Evolutionary conservation across 2,329 filamentous ascomycete genomes (phyloP), one percentile per base, ranked within the genome.

Genomic region (Aspergillus ruber): DNA sequence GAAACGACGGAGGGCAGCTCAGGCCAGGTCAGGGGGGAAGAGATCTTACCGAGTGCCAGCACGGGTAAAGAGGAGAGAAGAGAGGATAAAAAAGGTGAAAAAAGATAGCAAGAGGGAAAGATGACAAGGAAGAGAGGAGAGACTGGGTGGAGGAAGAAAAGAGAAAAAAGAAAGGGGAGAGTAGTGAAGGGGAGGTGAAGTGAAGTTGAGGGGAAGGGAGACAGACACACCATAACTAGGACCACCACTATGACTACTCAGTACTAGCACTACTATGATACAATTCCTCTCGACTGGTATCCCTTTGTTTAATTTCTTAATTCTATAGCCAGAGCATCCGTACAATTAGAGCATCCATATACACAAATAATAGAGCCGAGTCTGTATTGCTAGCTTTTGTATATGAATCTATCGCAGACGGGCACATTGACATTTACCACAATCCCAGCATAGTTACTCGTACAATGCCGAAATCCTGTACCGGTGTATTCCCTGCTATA

Each of bases 41-140:
- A 3, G 39, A 21, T 18, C 21, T 23, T 41, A 23, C 18, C 10
- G 25, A 32, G 20, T 12, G 41, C 25, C 20, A 43, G 21, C 18
- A 25, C 15, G 6, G 23, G 13, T n/a, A 43, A 29, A 27, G 25
- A 32, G n/a, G 15, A 29, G 15, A 13, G 23, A 33, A 43, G 27
- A 43, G 42, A 35, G 17, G 25, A 21, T 20, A 13, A 42, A 42
- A 21, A 21, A 25, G 13, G 12, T 47, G 47, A 45, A 46, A 42
- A 42, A 36, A 38, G 38, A 46, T 25, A 23, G 40, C 13, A 43
- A 42, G 42, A 25, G 27, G 21, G 44, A 32, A 29, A 45, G 20
- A 39, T 18, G 25, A 21, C 8, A 45, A 40, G 35, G 39, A 43
- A 47, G 21, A 49, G 40, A 42, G 36, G n/a, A n/a, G n/a, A n/a